phyloP scores from a whole-genome alignment of 108 stramenopile genomes.

The Stephanodiscus minutulus region DNA sequence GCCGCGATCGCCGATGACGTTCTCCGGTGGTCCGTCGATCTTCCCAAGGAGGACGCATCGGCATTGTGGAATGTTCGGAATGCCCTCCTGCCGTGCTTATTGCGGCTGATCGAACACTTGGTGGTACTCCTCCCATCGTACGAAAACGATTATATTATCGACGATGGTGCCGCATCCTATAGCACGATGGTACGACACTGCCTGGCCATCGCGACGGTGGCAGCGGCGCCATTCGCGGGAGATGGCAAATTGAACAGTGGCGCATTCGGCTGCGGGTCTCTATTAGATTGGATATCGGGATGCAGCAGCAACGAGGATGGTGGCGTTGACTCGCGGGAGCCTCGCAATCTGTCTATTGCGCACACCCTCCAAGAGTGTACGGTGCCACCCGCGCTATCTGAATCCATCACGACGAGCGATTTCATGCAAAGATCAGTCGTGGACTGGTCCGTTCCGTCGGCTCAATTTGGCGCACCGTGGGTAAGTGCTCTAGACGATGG shows the following conservation, averaged over 20 bases:
- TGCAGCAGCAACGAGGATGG: not conserved
- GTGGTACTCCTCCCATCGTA: constrained; percentile 1
- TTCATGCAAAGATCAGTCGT: constrained; percentile 38
- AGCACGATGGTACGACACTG: not conserved
- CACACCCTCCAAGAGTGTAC: constrained; percentile 17
- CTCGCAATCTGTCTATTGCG: constrained; percentile 25
- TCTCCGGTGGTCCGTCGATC: constrained; percentile 7
- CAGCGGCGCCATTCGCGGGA: constrained; percentile 36
- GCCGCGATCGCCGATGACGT: constrained; percentile 16
- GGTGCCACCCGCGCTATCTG: constrained; percentile 2
- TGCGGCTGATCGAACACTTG: constrained; percentile 25
- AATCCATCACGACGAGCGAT: constrained; percentile 9
- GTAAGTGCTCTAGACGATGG: not conserved
- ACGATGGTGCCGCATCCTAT: not conserved
- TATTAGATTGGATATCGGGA: constrained; percentile 37
- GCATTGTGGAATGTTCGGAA: constrained; percentile 24
- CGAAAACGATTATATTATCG: not conserved
- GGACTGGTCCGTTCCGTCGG: constrained; percentile 33
- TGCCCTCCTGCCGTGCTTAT: constrained; percentile 26
- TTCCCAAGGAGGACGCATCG: constrained; percentile 29
- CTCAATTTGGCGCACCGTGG: constrained; percentile 26
- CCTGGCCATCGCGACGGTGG: constrained; percentile 34
- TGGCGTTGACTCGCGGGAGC: not conserved
- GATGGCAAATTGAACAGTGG: constrained; percentile 37
- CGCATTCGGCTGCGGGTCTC: constrained; percentile 25